Percentiles rank a stretch among this genome's conserved stretches.
Conservation (phyloP, 345 rosid genomes). For the Rhizophora mangle region DNA sequence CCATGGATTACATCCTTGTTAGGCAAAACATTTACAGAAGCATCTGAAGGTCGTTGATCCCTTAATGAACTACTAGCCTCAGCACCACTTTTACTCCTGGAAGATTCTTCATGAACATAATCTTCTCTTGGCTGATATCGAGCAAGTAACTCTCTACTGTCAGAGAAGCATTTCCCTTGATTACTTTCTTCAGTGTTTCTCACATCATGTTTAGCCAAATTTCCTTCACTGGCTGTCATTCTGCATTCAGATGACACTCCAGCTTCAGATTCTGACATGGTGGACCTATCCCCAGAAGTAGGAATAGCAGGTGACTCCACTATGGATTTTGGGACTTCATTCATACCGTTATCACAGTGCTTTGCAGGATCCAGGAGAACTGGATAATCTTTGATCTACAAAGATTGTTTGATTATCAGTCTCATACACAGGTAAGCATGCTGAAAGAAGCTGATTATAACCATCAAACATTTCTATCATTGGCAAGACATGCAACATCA, state of each 20-base stretch:
- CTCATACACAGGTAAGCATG: background rate
- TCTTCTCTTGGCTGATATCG: slow-evolving; percentile 43
- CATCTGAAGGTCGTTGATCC: slow-evolving; percentile 48
- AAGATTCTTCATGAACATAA: slow-evolving; percentile 32
- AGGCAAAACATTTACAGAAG: slow-evolving; percentile 41
- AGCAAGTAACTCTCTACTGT: slow-evolving; percentile 38
- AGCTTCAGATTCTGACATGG: slow-evolving; percentile 30
- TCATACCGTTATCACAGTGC: slow-evolving; percentile 20
- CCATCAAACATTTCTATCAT: background rate
- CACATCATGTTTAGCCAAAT: slow-evolving; percentile 22
- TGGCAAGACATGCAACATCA: no score
- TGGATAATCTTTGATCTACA: slow-evolving; percentile 45
- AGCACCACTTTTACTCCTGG: slow-evolving; percentile 37
- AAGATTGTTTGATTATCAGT: slow-evolving; percentile 8
- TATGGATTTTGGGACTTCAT: slow-evolving; percentile 22
- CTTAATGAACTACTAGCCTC: slow-evolving; percentile 43
- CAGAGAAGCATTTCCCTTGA: slow-evolving; percentile 32
- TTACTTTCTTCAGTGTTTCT: slow-evolving; percentile 25
- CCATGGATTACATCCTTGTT: slow-evolving; percentile 48
- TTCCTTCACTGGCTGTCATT: slow-evolving; percentile 20
- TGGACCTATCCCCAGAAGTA: slow-evolving; percentile 25
- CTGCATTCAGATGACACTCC: slow-evolving; percentile 33
- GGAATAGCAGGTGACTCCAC: slow-evolving; percentile 28
- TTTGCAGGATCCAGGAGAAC: slow-evolving; percentile 32
- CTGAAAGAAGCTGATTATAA: background rate